phyloP scores from a whole-genome alignment of 176 grass and related monocot species.

The Oryza glumipatula region DNA sequence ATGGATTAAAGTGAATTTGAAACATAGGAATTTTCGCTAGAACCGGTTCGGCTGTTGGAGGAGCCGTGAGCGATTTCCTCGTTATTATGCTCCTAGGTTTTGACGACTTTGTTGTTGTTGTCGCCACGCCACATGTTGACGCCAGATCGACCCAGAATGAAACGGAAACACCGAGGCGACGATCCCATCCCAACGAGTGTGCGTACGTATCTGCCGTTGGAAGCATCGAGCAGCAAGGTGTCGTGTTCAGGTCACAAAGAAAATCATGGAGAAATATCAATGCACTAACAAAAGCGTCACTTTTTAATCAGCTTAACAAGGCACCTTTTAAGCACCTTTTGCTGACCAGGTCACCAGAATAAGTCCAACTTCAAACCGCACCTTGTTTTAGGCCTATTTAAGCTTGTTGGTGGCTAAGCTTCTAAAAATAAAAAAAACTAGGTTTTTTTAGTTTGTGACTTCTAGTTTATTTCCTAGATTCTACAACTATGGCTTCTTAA shows the following conservation, averaged over 20 bases:
- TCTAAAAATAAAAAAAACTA: too few species aligned
- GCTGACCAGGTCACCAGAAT: neutral
- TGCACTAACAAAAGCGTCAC: neutral
- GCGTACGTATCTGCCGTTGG: neutral
- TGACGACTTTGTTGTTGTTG: neutral
- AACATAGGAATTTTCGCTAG: too few species aligned
- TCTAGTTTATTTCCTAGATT: too few species aligned
- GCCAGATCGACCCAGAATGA: neutral
- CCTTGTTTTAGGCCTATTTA: too few species aligned
- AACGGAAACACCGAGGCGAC: neutral
- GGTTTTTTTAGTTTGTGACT: too few species aligned
- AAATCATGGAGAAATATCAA: neutral
- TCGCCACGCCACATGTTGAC: neutral
- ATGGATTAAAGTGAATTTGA: too few species aligned
- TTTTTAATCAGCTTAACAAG: too few species aligned
- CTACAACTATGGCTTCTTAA: too few species aligned
- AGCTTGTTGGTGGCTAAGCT: too few species aligned
- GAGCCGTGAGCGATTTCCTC: neutral
- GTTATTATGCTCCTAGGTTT: neutral
- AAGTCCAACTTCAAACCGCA: neutral
- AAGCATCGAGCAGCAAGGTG: neutral
- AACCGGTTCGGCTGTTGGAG: too few species aligned
- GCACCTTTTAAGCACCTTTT: neutral
- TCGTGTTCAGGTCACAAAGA: neutral
- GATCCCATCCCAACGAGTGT: neutral